Evolutionary conservation across 139 green algal species (phyloP), one percentile per base, ranked within the genome.

Genomic region (Zygnema cylindricum): DNA sequence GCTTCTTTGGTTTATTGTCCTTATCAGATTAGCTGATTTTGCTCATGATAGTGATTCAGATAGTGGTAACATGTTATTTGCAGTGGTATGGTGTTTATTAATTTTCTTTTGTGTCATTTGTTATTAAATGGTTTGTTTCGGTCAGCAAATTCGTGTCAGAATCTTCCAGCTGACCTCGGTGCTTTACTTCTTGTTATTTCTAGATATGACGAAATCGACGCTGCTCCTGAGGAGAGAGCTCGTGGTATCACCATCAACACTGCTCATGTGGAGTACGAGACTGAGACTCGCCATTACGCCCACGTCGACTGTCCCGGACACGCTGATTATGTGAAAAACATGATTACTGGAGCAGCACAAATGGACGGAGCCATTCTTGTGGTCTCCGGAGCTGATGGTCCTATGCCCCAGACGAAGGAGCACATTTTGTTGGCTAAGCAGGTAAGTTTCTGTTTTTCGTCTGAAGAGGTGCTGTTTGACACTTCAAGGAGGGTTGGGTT

Each of bases 291-390:
- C 36, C 97, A 99, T 87, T 99, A 99, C 89, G 97, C 97, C 1
- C 97, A 99, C 35, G 97, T 99, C 23, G 97, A 99, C 94, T 99
- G 97, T 93, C 97, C 97, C 0, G 97, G 97, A 0, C 97, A 99
- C 89, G 97, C 97, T 0, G 97, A 99, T 93, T 99, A 99, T 84
- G 97, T 99, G 1, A 99, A 99, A 87, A 93, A 93, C 79, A 93
- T 93, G 91, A 93, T 93, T 42, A 91, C 85, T 21, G 82, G 91
- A 81, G 85, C 79, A 2, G 30, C 92, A 69, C 95, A 99, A 95
- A 99, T 99, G 97, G 97, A 99, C 79, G 97, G 97, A 32, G 97
- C 94, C n/a, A 99, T 99, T 71, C 92, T 99, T 63, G 97, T 99
- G 69, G 97, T 99, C 35, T 98, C 95, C 32, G 97, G 96, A 1